These are phyloP conservation scores for Flaveria sonorensis DNA, from an alignment of 129 eudicot species.

Conservation along the genomic window DNA sequence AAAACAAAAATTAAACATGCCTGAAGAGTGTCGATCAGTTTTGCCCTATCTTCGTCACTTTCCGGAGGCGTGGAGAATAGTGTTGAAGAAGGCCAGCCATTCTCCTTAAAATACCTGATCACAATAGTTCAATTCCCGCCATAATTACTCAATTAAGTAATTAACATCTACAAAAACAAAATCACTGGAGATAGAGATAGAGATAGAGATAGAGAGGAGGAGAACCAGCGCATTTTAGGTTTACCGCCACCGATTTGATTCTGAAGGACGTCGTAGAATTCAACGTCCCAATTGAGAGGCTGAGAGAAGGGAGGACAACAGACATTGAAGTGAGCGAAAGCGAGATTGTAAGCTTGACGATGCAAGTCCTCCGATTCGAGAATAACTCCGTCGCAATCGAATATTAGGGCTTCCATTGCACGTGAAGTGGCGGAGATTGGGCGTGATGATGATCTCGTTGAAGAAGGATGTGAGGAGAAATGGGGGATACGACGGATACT, in stretches of 20 bases:
- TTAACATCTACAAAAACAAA: not conserved
- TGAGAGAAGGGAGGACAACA: slow-evolving; percentile 52
- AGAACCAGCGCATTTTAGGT: slow-evolving; percentile 95
- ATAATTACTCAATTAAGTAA: not conserved
- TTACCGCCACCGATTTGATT: slow-evolving; percentile 92
- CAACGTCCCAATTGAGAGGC: slow-evolving; percentile 68
- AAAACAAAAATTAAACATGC: slow-evolving; percentile 25
- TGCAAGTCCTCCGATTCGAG: slow-evolving; percentile 93
- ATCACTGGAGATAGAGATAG: not conserved
- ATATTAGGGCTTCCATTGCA: slow-evolving; percentile 78
- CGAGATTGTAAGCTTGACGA: slow-evolving; percentile 94
- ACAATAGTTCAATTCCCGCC: not conserved
- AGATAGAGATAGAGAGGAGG: not conserved
- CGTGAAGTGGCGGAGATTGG: slow-evolving; percentile 47
- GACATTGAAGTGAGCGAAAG: slow-evolving; percentile 79
- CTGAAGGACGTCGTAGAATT: slow-evolving; percentile 89
- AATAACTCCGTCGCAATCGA: slow-evolving; percentile 97
- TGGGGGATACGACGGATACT: slow-evolving; percentile 22
- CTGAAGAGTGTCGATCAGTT: slow-evolving; percentile 81
- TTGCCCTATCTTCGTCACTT: slow-evolving; percentile 59
- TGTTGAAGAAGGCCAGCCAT: slow-evolving; percentile 95
- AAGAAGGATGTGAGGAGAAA: slow-evolving; percentile 21
- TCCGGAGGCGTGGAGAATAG: slow-evolving; percentile 66
- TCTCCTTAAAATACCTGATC: slow-evolving; percentile 92
- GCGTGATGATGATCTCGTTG: slow-evolving; percentile 23